Percentiles rank a stretch among this genome's conserved stretches.
These are phyloP conservation scores for Coniochaeta sp. DNA, from an alignment of 2,329 filamentous ascomycete species.

Conservation along the genomic window DNA sequence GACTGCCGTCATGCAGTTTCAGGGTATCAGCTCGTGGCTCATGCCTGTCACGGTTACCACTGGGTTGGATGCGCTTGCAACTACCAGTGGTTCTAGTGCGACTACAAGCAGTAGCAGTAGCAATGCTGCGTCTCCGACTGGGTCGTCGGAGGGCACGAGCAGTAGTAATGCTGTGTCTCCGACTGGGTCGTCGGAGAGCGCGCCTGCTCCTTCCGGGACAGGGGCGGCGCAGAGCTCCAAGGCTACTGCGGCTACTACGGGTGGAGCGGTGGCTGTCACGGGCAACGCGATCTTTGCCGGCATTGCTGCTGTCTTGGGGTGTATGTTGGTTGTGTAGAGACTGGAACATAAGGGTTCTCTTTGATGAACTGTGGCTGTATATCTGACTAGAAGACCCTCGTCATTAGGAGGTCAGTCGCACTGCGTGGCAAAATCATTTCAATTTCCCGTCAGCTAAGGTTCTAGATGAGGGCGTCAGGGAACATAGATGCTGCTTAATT, in stretches of 20 bases:
- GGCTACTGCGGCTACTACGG: conserved; percentile 6
- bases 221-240: not conserved
- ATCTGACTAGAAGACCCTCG: not conserved
- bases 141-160: not conserved
- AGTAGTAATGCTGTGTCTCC: conserved; percentile 4
- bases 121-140: conserved; percentile 5
- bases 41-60: conserved; percentile 28
- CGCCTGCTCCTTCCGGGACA: conserved; percentile 5
- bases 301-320: conserved; percentile 10
- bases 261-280: conserved; percentile 7
- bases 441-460: not conserved
- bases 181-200: not conserved
- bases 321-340: conserved; percentile 5
- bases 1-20: not conserved
- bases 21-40: not conserved
- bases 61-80: conserved; percentile 26
- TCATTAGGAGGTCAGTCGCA: not conserved
- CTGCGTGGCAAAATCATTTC: not conserved
- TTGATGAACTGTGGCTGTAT: not conserved
- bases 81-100: conserved; percentile 8
- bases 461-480: conserved; percentile 9
- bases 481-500: not conserved
- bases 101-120: conserved; percentile 5
- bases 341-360: not conserved
- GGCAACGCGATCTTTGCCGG: conserved; percentile 10